Evolutionary conservation across 2,329 filamentous ascomycete species (phyloP), one percentile per base, ranked within the genome.

Genomic region (Colletotrichum somersetense): DNA sequence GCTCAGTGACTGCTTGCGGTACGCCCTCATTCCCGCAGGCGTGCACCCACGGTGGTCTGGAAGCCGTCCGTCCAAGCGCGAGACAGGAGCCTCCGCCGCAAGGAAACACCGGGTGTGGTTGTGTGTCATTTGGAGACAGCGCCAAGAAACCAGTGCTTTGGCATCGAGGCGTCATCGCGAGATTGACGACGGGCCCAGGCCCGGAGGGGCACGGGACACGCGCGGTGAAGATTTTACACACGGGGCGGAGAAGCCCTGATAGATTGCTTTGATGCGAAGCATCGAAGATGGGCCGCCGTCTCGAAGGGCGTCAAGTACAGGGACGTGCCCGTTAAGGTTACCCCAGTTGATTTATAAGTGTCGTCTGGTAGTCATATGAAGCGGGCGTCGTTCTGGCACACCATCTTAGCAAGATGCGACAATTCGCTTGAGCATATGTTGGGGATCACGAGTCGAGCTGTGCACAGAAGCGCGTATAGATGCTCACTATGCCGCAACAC

Each of bases 371-470:
- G 59, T 52, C 40, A 20, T 50, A 38, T 38, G 65, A 64, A 53
- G 65, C 58, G 52, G 69, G 23, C 58, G 46, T 46, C 33, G 26
- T 72, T 69, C 59, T 53, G 58, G 65, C 38, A 72, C 65, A 72
- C 65, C 65, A 35, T 72, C 65, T 69, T 30, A 55, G 53, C 44
- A 42, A 64, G 69, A 68, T 72, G 69, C 58, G 69, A 72, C 69
- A 72, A 30, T 44, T 53, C 33, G 69, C 59, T 6, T 30, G 65
- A 72, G 65, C 53, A 68, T 63, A 53, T 72, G 53, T 69, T 53
- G 33, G 69, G 53, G 53, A 12, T 48, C 53, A 16, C 52, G 46
- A 23, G 16, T 20, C 58, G 69, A 69, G 44, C 69, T 68, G 59
- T 69, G 69, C 53, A n/a, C 46, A 12, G 46, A 20, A 40, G 12